These are phyloP conservation scores for Trametes punicea DNA, from an alignment of 768 basidiomycete species.

Conservation along the genomic window DNA sequence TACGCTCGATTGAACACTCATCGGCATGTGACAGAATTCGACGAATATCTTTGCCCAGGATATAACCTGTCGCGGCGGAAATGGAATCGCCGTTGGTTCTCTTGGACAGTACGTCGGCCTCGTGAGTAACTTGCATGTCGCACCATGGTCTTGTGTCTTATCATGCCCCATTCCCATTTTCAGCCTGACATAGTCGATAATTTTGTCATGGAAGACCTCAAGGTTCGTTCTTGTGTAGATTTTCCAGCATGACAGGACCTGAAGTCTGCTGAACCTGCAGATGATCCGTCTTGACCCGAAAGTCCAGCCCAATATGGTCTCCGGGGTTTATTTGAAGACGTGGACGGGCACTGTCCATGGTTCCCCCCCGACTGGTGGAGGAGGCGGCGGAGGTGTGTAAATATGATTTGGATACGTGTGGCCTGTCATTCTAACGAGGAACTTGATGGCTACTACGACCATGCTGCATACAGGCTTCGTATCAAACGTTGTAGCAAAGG, in stretches of 20 bases:
- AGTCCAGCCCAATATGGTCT: constrained; percentile 55
- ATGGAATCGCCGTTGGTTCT: constrained; percentile 59
- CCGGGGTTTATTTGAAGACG: constrained; percentile 57
- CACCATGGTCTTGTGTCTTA: neutral
- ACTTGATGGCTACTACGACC: neutral
- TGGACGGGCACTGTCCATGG: constrained; percentile 53
- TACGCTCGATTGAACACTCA: neutral
- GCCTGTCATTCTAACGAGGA: neutral
- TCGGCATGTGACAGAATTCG: constrained; percentile 41
- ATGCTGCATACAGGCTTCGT: constrained; percentile 48
- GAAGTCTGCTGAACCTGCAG: constrained; percentile 28
- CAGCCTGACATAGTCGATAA: constrained; percentile 53
- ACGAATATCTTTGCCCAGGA: constrained; percentile 48
- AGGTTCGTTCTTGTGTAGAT: constrained; percentile 29
- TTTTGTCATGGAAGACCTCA: constrained; percentile 46
- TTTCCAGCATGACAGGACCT: neutral
- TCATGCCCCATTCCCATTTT: neutral
- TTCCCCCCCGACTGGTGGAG: constrained; percentile 52
- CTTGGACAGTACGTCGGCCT: constrained; percentile 54
- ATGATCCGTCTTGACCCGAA: constrained; percentile 45
- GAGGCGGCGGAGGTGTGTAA: constrained; percentile 44
- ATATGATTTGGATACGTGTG: neutral
- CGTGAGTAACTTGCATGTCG: constrained; percentile 35
- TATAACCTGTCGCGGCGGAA: constrained; percentile 56
- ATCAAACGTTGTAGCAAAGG: constrained; percentile 40